These are phyloP conservation scores for Mycena crocata DNA, from an alignment of 768 basidiomycete genomes.

Conservation along the genomic window DNA sequence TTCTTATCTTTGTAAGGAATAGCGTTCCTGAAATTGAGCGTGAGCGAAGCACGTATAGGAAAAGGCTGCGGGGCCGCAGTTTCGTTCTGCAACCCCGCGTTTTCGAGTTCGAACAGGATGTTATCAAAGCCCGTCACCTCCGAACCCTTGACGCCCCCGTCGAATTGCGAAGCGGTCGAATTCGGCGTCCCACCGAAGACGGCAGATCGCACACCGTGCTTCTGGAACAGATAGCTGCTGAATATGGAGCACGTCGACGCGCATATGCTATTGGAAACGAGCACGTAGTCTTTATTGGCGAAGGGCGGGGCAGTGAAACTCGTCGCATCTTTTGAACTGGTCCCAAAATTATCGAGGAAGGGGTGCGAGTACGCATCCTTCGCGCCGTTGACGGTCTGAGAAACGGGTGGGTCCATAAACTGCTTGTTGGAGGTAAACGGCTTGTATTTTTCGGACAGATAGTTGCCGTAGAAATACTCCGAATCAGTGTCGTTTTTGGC, in stretches of 20 bases:
- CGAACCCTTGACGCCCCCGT: conserved; percentile 30
- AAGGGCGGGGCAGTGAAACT: conserved; percentile 31
- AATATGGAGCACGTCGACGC: conserved; percentile 32
- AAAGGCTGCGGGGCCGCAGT: conserved; percentile 21
- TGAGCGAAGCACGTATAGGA: conserved; percentile 11
- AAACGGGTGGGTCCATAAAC: conserved; percentile 31
- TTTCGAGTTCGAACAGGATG: conserved; percentile 20
- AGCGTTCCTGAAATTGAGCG: conserved; percentile 26
- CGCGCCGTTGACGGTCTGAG: conserved; percentile 29
- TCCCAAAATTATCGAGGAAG: conserved; percentile 30
- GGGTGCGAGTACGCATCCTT: conserved; percentile 27
- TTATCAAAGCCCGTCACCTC: conserved; percentile 20
- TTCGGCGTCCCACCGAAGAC: conserved; percentile 18
- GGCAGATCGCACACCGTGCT: conserved; percentile 29
- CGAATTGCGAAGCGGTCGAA: conserved; percentile 22
- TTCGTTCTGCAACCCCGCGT: conserved; percentile 21
- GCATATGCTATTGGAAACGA: conserved; percentile 32
- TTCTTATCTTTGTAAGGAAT: conserved; percentile 18
- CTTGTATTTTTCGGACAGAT: conserved; percentile 11
- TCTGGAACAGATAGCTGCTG: conserved; percentile 31
- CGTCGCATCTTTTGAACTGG: conserved; percentile 22
- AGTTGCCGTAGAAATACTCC: conserved; percentile 30
- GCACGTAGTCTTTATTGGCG: conserved; percentile 24
- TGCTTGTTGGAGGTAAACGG: conserved; percentile 23
- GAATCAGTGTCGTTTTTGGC: conserved; percentile 7